Percentiles rank a stretch among this genome's conserved stretches.
Conservation (phyloP, 1,284 basidiomycete genomes). For the Neonothopanus nambi region DNA sequence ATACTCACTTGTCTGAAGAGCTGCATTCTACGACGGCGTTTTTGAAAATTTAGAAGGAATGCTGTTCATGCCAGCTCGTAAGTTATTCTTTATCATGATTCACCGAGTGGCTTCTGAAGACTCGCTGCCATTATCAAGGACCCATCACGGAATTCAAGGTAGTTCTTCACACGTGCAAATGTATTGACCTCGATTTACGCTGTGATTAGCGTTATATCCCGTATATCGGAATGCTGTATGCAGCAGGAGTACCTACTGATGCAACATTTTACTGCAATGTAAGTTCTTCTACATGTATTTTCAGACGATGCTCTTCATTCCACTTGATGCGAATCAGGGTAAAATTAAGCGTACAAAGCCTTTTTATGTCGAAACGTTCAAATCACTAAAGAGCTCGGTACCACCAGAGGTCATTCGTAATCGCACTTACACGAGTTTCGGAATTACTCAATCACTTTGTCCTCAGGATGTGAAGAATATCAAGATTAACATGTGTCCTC, state of each 20-base stretch:
- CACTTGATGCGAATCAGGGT: slow-evolving; percentile 35
- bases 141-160: slow-evolving; percentile 46
- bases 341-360: slow-evolving; percentile 64
- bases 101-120: slow-evolving; percentile 10
- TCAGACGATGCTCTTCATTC: slow-evolving; percentile 1
- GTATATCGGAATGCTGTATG: slow-evolving; percentile 40
- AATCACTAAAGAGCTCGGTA: slow-evolving; percentile 56
- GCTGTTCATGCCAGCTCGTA: slow-evolving; percentile 54
- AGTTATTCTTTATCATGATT: neutral
- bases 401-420: slow-evolving; percentile 43
- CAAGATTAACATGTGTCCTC: slow-evolving; percentile 77
- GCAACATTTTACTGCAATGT: slow-evolving; percentile 54
- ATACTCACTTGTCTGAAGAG: slow-evolving; percentile 32
- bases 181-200: slow-evolving; percentile 2
- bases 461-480: slow-evolving; percentile 60
- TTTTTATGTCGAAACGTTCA: slow-evolving; percentile 66
- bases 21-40: slow-evolving; percentile 59
- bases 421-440: too few species aligned
- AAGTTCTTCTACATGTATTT: slow-evolving; percentile 14
- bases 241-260: slow-evolving; percentile 44
- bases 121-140: slow-evolving; percentile 25
- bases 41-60: slow-evolving; percentile 68
- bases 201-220: slow-evolving; percentile 46
- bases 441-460: neutral
- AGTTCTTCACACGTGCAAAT: neutral